phyloP scores from a whole-genome alignment of 176 grass and related monocot genomes.

The Thinopyrum elongatum region DNA sequence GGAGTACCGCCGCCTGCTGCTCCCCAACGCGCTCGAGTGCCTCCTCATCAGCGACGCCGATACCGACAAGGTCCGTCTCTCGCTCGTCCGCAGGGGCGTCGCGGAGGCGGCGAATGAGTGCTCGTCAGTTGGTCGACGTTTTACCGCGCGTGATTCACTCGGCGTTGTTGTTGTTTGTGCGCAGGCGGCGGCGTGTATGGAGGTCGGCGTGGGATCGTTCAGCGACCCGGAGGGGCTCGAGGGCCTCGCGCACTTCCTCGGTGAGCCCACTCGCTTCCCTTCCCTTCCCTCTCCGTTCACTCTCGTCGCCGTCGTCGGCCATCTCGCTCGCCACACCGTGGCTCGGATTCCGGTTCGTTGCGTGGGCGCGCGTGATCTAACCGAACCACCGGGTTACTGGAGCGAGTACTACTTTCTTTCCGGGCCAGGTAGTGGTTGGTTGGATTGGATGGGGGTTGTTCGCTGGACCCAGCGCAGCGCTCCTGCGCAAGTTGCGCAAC shows the following conservation, averaged over 20 bases:
- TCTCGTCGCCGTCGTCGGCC: not conserved
- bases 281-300: no score
- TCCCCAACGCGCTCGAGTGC: slow-evolving; percentile 74
- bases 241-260: slow-evolving; percentile 97
- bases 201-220: slow-evolving; percentile 82
- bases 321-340: not conserved
- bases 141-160: not conserved
- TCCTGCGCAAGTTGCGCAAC: not conserved
- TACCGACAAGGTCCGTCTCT: slow-evolving; percentile 65
- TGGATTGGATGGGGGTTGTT: not conserved
- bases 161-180: not conserved
- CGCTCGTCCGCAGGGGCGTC: not conserved
- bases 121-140: not conserved
- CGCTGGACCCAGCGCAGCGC: not conserved
- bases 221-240: slow-evolving; percentile 86
- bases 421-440: not conserved
- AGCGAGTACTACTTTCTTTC: not conserved
- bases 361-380: not conserved
- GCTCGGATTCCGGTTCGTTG: slow-evolving; percentile 11
- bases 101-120: not conserved
- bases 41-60: slow-evolving; percentile 93
- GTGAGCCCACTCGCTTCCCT: slow-evolving; percentile 30
- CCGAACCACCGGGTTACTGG: slow-evolving; percentile 15
- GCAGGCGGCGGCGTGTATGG: slow-evolving; percentile 88
- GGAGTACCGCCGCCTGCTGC: slow-evolving; percentile 82